phyloP scores from a whole-genome alignment of 768 basidiomycete species.

The Exsudoporus frostii region DNA sequence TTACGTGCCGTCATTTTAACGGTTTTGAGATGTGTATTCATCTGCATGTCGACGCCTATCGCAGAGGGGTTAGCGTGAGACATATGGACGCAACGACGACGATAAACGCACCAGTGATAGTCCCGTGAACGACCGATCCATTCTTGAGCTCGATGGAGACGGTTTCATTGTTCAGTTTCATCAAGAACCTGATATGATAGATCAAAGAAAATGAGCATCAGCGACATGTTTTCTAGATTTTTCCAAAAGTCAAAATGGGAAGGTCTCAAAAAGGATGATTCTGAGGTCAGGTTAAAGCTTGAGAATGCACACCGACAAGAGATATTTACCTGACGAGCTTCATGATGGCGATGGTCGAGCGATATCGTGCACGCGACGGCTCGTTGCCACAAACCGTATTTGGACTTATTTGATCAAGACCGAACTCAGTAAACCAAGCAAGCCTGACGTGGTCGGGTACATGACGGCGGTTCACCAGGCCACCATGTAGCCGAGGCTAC shows the following conservation, averaged over 20 bases:
- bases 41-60: slow-evolving; percentile 96
- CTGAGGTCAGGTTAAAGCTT: slow-evolving; percentile 4
- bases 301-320: slow-evolving; percentile 1
- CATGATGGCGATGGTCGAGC: slow-evolving; percentile 45
- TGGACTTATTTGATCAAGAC: slow-evolving; percentile 18
- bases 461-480: no score
- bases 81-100: background rate
- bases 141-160: slow-evolving; percentile 98
- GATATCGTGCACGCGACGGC: slow-evolving; percentile 15
- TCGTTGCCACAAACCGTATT: slow-evolving; percentile 20
- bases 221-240: slow-evolving; percentile 4
- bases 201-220: slow-evolving; percentile 22
- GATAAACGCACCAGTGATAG: slow-evolving; percentile 78
- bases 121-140: slow-evolving; percentile 91
- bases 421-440: no score
- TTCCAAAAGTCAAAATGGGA: slow-evolving; percentile 3
- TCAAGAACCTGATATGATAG: slow-evolving; percentile 71
- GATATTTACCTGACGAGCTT: slow-evolving; percentile 74
- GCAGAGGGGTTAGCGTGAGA: background rate
- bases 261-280: background rate
- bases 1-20: slow-evolving; percentile 95
- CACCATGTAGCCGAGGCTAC: background rate
- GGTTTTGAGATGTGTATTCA: slow-evolving; percentile 98
- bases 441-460: no score
- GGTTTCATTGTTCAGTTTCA: slow-evolving; percentile 99